phyloP scores from a whole-genome alignment of 495 filamentous ascomycete genomes.

The Schizothecium vesticola region DNA sequence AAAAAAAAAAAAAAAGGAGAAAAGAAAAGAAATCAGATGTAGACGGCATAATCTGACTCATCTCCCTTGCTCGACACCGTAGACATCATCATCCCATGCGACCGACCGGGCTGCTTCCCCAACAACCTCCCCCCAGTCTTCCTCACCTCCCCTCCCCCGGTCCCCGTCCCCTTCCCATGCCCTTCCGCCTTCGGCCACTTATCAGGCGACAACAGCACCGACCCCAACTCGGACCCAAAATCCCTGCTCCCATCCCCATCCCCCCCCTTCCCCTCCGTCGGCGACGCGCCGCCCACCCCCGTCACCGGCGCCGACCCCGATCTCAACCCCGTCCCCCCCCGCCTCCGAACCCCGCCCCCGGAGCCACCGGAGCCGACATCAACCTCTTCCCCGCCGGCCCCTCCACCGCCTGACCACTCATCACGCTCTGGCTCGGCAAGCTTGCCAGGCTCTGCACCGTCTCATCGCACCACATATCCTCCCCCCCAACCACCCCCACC shows the following conservation, averaged over 20 bases:
- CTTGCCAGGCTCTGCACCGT: constrained; percentile 13
- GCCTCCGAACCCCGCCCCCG: background rate
- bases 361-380: background rate
- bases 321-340: background rate
- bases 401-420: background rate
- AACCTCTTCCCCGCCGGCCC: background rate
- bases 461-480: constrained; percentile 16
- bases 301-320: background rate
- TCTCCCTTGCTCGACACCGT: constrained; percentile 7
- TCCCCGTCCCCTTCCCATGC: background rate
- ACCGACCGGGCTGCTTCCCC: constrained; percentile 2
- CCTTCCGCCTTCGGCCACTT: constrained; percentile 3
- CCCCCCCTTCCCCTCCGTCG: background rate
- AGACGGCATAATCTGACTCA: constrained; percentile 24
- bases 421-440: constrained; percentile 15
- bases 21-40: constrained; percentile 13
- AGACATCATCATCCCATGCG: background rate
- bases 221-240: constrained; percentile 1
- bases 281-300: background rate
- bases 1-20: background rate
- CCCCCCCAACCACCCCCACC: constrained; percentile 15
- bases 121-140: background rate
- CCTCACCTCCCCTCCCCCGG: background rate
- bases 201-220: background rate
- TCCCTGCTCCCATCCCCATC: constrained; percentile 1